These are phyloP conservation scores for Neurospora sp. DNA, from an alignment of 495 filamentous ascomycete genomes.

Conservation along the genomic window DNA sequence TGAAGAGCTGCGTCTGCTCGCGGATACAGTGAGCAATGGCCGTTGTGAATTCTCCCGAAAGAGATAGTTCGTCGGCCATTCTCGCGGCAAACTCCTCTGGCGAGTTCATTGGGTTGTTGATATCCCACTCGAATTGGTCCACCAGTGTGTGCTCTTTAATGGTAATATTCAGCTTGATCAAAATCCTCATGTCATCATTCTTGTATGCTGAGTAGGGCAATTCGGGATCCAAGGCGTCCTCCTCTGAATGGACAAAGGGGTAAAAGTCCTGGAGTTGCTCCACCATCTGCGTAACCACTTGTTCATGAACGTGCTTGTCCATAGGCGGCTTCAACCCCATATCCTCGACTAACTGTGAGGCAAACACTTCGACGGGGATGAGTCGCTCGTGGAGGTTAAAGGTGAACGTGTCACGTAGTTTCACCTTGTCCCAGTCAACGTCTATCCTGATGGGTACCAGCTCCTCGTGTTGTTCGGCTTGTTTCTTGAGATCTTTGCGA, in stretches of 20 bases:
- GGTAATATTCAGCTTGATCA: slow-evolving; percentile 93
- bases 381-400: slow-evolving; percentile 94
- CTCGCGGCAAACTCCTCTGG: slow-evolving; percentile 86
- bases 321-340: slow-evolving; percentile 59
- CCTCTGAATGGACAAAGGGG: slow-evolving; percentile 78
- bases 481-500: slow-evolving; percentile 67
- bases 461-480: slow-evolving; percentile 84
- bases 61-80: slow-evolving; percentile 83
- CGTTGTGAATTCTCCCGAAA: slow-evolving; percentile 93
- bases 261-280: slow-evolving; percentile 91
- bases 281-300: slow-evolving; percentile 68
- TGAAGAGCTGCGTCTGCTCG: slow-evolving; percentile 90
- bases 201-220: slow-evolving; percentile 91
- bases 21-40: slow-evolving; percentile 96
- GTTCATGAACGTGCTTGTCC: slow-evolving; percentile 61
- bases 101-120: slow-evolving; percentile 86
- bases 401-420: slow-evolving; percentile 94
- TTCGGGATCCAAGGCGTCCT: slow-evolving; percentile 82
- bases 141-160: slow-evolving; percentile 91
- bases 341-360: slow-evolving; percentile 83
- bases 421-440: slow-evolving; percentile 91
- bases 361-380: slow-evolving; percentile 68
- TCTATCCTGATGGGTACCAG: slow-evolving; percentile 85
- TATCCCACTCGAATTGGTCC: slow-evolving; percentile 98
- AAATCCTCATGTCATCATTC: slow-evolving; percentile 95